Base-by-base conservation (phyloP, 2,329 filamentous ascomycete species). In the Penicillium vulpinum region DNA sequence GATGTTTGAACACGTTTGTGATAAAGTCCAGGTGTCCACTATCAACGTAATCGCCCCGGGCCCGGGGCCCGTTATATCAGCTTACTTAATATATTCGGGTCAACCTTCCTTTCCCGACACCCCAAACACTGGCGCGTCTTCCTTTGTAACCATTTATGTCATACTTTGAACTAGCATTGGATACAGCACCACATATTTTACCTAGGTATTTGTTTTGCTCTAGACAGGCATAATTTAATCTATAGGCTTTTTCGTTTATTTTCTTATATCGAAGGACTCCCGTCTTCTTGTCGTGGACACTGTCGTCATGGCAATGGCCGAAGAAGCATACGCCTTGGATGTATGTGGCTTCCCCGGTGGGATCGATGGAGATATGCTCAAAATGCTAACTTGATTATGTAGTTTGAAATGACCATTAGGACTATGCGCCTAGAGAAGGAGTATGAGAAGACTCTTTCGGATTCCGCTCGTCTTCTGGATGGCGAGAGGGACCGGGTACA, bases 401-500 rank as follows among this genome's bases (percentile, higher is more conserved):
- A 71, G 71, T 70, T 54, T 53, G 74, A 81, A 62, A 77, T 82
- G 68, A 77, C 81, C 39, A 75, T 86, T 45, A 77, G 78, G 54
- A 83, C 80, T 45, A 73, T 80, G 40, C 73, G 71, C 16, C 81
- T 92, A 51, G 90, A 95, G 70, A 76, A 89, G 59, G 84, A 84
- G 65, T 90, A 92, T 71, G 85, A 88, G 63, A 81, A 83, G 58
- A 83, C 82, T 62, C 75, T 84, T 53, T 85, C 88, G 64, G 80
- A 86, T 53, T 83, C 88, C 35, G 83, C 90, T 51, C 78, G 88
- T 11, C 80, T 95, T 54, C 78, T 85, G 63, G 89, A 90, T 67
- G 86, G 91, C 62, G 92, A 97, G 72, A 85, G 88, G 58, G 80
- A 85, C 38, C 86, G 92, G 46, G 83, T 87, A 62, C 75, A 91